These are phyloP conservation scores for Russula olivacea DNA, from an alignment of 768 basidiomycete species.

Conservation along the genomic window DNA sequence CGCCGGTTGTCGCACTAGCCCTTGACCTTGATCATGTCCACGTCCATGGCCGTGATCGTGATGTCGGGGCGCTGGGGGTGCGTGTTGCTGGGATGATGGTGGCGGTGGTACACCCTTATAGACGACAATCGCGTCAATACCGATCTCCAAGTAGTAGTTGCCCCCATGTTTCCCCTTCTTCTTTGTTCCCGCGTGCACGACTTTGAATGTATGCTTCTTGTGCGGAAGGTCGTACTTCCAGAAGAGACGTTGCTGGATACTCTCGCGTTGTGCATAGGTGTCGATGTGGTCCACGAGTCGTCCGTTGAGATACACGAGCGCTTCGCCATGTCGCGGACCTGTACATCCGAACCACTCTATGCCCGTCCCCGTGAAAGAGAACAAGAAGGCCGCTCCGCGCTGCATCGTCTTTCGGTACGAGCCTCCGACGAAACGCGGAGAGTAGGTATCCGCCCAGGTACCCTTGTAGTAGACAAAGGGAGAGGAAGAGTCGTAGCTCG, in stretches of 20 bases:
- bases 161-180: constrained; percentile 31
- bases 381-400: constrained; percentile 43
- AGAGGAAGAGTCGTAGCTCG: constrained; percentile 63
- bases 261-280: constrained; percentile 34
- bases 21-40: constrained; percentile 12
- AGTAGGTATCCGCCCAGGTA: constrained; percentile 51
- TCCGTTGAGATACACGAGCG: constrained; percentile 56
- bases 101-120: constrained; percentile 36
- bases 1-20: constrained; percentile 22
- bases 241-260: constrained; percentile 58
- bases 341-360: constrained; percentile 73
- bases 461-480: constrained; percentile 60
- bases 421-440: constrained; percentile 44
- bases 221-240: constrained; percentile 48
- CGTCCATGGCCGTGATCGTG: neutral
- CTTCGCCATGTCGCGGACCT: constrained; percentile 48
- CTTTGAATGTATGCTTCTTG: constrained; percentile 55
- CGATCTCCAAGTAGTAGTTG: constrained; percentile 31
- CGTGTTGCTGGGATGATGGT: neutral
- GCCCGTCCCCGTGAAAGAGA: constrained; percentile 67
- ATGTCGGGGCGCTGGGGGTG: neutral
- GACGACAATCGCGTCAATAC: constrained; percentile 65
- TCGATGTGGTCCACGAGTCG: constrained; percentile 42
- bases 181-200: constrained; percentile 49
- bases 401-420: constrained; percentile 48